Percentiles rank a stretch among this genome's conserved stretches.
Conservation (phyloP, 2,329 filamentous ascomycete genomes). For the Cladosporium velox region DNA sequence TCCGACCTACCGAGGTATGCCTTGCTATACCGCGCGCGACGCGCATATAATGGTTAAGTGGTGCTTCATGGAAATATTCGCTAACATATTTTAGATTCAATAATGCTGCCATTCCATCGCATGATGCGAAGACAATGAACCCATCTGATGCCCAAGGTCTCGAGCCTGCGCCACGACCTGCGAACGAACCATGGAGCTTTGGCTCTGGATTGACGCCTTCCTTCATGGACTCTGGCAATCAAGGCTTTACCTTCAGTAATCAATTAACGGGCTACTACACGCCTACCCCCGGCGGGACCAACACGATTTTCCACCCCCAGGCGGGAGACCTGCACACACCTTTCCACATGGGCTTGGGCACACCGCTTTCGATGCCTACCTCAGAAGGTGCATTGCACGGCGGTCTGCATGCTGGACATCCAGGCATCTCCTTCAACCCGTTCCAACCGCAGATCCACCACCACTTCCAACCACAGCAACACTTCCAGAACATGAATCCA, state of each 20-base stretch:
- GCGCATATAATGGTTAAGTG: neutral
- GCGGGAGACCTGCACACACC: conserved; percentile 87
- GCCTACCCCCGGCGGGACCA: conserved; percentile 78
- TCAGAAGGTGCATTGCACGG: conserved; percentile 67
- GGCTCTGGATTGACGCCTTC: conserved; percentile 71
- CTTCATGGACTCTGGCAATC: conserved; percentile 80
- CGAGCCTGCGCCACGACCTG: conserved; percentile 78
- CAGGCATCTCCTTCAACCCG: conserved; percentile 62
- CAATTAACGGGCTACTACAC: conserved; percentile 84
- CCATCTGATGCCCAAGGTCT: conserved; percentile 63
- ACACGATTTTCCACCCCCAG: conserved; percentile 78
- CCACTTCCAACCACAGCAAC: conserved; percentile 54
- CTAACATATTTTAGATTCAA: neutral
- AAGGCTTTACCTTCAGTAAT: conserved; percentile 79
- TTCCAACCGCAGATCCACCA: conserved; percentile 65
- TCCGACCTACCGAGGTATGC: conserved; percentile 2
- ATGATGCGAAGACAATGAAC: conserved; percentile 21
- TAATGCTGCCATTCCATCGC: conserved; percentile 12
- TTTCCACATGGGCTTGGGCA: conserved; percentile 71
- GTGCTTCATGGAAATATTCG: neutral
- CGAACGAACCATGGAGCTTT: conserved; percentile 74
- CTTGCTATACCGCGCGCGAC: neutral
- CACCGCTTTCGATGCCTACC: conserved; percentile 78
- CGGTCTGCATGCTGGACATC: conserved; percentile 60
- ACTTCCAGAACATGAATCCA: conserved; percentile 67